phyloP scores from a whole-genome alignment of 2,329 filamentous ascomycete species.

The Colletotrichum liaoningense region DNA sequence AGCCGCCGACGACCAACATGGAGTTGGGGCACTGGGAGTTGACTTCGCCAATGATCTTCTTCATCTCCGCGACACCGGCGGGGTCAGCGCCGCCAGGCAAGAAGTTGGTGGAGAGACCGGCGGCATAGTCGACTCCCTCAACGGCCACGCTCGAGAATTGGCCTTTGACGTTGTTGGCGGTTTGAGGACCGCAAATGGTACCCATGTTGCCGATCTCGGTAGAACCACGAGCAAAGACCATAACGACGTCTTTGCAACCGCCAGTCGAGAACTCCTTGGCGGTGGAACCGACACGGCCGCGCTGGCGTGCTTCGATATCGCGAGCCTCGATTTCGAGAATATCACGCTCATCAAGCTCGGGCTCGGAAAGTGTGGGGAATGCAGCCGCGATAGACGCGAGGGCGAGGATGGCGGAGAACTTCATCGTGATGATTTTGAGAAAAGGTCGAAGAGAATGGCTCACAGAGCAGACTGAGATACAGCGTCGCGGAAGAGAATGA shows the following conservation, averaged over 20 bases:
- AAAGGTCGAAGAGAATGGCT: not conserved
- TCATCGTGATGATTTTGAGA: slow-evolving; percentile 31
- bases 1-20: slow-evolving; percentile 51
- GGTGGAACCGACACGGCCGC: slow-evolving; percentile 32
- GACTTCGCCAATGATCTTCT: slow-evolving; percentile 48
- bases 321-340: slow-evolving; percentile 8
- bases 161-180: slow-evolving; percentile 38
- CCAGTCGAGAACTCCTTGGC: slow-evolving; percentile 40
- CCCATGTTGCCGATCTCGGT: slow-evolving; percentile 39
- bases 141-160: slow-evolving; percentile 39
- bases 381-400: slow-evolving; percentile 35
- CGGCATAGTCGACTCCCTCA: slow-evolving; percentile 48
- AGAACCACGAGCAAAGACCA: slow-evolving; percentile 42
- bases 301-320: slow-evolving; percentile 35
- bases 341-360: not conserved
- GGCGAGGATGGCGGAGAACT: slow-evolving; percentile 27
- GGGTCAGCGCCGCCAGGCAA: slow-evolving; percentile 44
- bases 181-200: slow-evolving; percentile 37
- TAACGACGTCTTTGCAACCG: slow-evolving; percentile 41
- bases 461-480: slow-evolving; percentile 8
- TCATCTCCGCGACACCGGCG: slow-evolving; percentile 46
- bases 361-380: slow-evolving; percentile 25
- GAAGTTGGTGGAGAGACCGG: slow-evolving; percentile 47
- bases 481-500: slow-evolving; percentile 19
- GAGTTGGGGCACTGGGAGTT: slow-evolving; percentile 50